These are phyloP conservation scores for Juncus effusus DNA, from an alignment of 176 grass and related monocot genomes.

Conservation along the genomic window DNA sequence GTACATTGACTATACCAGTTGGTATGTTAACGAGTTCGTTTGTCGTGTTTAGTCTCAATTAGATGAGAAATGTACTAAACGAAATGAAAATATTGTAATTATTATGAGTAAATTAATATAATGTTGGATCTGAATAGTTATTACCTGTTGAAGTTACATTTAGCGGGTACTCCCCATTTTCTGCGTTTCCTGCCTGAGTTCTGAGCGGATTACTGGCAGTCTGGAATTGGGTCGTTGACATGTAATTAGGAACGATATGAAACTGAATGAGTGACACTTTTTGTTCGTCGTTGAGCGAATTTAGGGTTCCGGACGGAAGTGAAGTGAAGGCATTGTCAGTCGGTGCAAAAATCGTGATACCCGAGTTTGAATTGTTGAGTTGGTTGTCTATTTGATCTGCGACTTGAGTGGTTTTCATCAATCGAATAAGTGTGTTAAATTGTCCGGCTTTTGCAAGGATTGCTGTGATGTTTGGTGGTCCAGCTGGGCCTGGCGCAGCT, in stretches of 20 bases:
- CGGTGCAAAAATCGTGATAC: constrained; percentile 85
- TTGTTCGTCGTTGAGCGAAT: constrained; percentile 70
- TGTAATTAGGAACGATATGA: constrained; percentile 51
- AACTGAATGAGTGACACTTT: constrained; percentile 84
- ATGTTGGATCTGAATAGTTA: not conserved
- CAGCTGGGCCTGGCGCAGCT: constrained; percentile 31
- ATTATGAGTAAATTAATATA: no score
- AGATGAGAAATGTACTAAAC: no score
- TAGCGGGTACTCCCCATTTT: constrained; percentile 54
- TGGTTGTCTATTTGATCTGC: constrained; percentile 87
- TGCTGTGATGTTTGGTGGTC: constrained; percentile 67
- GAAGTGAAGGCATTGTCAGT: constrained; percentile 91
- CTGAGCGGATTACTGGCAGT: constrained; percentile 90
- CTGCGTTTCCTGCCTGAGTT: constrained; percentile 68
- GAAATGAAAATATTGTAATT: no score
- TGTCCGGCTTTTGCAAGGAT: constrained; percentile 81
- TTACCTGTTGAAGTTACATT: constrained; percentile 58
- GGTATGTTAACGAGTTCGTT: no score
- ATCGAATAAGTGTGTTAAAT: constrained; percentile 69
- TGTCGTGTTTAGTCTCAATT: no score
- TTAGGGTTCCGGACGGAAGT: constrained; percentile 68
- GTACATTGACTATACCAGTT: not conserved
- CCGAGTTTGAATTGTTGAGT: constrained; percentile 64
- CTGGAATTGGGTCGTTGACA: constrained; percentile 59
- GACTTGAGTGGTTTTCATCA: constrained; percentile 51